Evolutionary conservation across 768 basidiomycete species (phyloP), one percentile per base, ranked within the genome.

Genomic region (Cystofilobasidium macerans): DNA sequence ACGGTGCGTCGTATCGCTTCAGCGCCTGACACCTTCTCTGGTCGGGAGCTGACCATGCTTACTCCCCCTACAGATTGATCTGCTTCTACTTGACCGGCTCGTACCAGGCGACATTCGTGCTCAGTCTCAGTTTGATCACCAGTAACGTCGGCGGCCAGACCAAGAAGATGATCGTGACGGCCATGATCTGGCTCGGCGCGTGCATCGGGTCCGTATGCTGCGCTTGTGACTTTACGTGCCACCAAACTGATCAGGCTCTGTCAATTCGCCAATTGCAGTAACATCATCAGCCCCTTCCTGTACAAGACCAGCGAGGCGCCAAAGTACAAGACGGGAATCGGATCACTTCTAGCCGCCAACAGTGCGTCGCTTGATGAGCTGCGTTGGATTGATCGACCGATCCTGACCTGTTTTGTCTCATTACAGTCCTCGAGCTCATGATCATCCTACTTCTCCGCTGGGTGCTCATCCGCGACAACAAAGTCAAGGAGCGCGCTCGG

Each of bases 121-220:
- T 76, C 2, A 70, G 68, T 14, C 65, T 76, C 3, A 72, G 71
- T 22, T 73, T 80, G 26, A 74, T 79, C 56, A 77, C 78, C 6
- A 74, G 75, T 11, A 80, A 80, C 69, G 74, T 75, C 0, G 78
- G 75, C 18, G 79, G 79, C 12, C 76, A 76, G 61, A 76, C 77
- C 30, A 77, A 77, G 69, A 74, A 74, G 70, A 72, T 75, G 71
- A 38, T 77, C 18, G 70, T 73, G 0, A 68, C 69, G 7, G 76
- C 73, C 32, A 69, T 74, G 32, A 76, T 76, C 65, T 76, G 73
- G 74, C 62, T 74, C 32, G 75, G 75, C n/a, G 71, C 71, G 9
- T 76, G 71, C 42, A 59, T 74, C 18, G 48, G 74, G 75, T 14
- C 74, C 75, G 67, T 75, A 75, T 43, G 69, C 69, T 33, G 59